Percentiles rank a stretch among this genome's conserved stretches.
phyloP scores from a whole-genome alignment of 2,329 filamentous ascomycete genomes.

The Taxawa tesnikishii region DNA sequence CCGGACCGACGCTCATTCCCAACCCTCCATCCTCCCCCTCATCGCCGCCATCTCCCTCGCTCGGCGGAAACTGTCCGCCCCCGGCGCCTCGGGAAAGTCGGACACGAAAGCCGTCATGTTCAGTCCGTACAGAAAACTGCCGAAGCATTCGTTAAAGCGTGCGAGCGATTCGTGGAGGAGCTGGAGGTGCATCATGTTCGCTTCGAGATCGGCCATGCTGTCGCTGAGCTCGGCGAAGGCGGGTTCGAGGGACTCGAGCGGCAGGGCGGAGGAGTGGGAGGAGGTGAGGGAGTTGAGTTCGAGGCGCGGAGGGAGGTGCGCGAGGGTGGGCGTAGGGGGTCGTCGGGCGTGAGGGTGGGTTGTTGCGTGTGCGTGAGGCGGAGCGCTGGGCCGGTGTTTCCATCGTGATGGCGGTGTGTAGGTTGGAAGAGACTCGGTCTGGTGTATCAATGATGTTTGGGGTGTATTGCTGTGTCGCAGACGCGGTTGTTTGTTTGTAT shows the following conservation, averaged over 20 bases:
- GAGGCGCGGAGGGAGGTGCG: conserved; percentile 79
- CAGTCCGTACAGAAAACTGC: conserved; percentile 84
- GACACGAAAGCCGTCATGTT: conserved; percentile 99
- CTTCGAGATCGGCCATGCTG: conserved; percentile 87
- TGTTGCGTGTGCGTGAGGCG: conserved; percentile 19
- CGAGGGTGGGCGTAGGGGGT: conserved; percentile 87
- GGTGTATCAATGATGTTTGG: too few relatives aligned
- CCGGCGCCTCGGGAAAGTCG: conserved; percentile 71
- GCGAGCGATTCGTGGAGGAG: conserved; percentile 91
- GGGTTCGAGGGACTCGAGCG: conserved; percentile 73
- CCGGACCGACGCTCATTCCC: conserved; percentile 1
- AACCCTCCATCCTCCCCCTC: not conserved
- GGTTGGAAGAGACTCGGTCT: too few relatives aligned
- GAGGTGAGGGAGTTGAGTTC: conserved; percentile 30
- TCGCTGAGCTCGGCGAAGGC: conserved; percentile 90
- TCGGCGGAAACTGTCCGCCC: conserved; percentile 6
- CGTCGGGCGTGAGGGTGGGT: conserved; percentile 60
- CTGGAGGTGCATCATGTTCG: conserved; percentile 95
- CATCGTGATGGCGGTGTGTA: too few relatives aligned
- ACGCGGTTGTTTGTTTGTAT: too few relatives aligned
- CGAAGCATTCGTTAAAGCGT: conserved; percentile 91
- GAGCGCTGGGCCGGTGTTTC: conserved; percentile 7
- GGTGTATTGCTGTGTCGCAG: too few relatives aligned
- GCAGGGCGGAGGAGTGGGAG: conserved; percentile 43
- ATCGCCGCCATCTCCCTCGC: conserved; percentile 1